These are phyloP conservation scores for Curvularia verruculosa DNA, from an alignment of 2,329 filamentous ascomycete genomes.

Conservation along the genomic window DNA sequence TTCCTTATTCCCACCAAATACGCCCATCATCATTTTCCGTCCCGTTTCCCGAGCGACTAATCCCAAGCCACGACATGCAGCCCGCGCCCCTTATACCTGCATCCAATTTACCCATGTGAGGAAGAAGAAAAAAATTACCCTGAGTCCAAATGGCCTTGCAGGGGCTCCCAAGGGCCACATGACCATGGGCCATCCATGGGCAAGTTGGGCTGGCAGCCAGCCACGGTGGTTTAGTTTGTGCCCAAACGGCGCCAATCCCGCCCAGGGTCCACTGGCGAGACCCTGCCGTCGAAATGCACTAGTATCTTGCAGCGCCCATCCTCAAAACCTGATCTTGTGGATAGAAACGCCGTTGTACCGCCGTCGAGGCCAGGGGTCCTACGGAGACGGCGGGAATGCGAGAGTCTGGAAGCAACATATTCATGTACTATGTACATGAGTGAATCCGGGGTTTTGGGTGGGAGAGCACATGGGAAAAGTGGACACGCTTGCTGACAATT, in stretches of 20 bases:
- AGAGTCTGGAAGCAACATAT: background rate
- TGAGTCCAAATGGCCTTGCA: conserved; percentile 3
- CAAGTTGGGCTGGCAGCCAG: conserved; percentile 2
- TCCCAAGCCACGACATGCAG: conserved; percentile 1
- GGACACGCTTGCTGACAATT: background rate
- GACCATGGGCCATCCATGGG: conserved; percentile 1
- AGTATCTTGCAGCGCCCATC: conserved; percentile 12
- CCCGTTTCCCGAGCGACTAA: background rate
- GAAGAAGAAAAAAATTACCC: background rate
- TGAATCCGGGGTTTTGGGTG: background rate
- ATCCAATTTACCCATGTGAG: conserved; percentile 1
- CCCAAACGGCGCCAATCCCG: conserved; percentile 2
- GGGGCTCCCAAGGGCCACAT: conserved; percentile 1
- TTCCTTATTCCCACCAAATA: background rate
- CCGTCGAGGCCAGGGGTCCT: background rate
- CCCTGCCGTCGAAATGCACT: conserved; percentile 13
- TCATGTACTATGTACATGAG: background rate
- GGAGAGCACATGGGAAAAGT: background rate
- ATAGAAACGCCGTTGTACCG: conserved; percentile 4
- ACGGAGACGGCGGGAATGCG: background rate
- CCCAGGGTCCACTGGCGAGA: conserved; percentile 2
- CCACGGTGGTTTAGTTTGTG: background rate
- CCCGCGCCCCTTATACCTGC: background rate
- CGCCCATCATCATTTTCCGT: background rate
- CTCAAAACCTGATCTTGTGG: conserved; percentile 6